A percentile compares a stretch with the other conserved stretches of the same genome.
Evolutionary conservation across 2,329 filamentous ascomycete species (phyloP).

Genomic region (Coniochaeta hoffmannii): DNA sequence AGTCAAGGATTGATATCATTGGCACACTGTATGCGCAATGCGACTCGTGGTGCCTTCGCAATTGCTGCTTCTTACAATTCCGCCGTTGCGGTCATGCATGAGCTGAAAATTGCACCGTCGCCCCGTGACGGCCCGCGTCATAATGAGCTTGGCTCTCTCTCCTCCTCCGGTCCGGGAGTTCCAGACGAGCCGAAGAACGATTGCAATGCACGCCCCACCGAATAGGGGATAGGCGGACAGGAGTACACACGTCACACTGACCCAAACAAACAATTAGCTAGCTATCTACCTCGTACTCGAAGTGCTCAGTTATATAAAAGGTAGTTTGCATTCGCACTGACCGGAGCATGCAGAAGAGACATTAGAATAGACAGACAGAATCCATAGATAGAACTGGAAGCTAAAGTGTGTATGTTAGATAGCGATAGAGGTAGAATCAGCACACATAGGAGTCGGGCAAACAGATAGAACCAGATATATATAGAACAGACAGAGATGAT

Average conservation of each 20-base stretch:
- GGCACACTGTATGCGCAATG: not conserved
- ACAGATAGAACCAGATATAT: too few species aligned
- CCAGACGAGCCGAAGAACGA: not conserved
- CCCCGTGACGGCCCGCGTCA: not conserved
- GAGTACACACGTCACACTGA: not conserved
- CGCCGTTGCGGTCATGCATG: not conserved
- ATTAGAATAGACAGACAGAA: too few species aligned
- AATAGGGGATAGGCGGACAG: not conserved
- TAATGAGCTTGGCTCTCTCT: not conserved
- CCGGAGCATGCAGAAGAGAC: too few species aligned
- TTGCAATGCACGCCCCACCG: not conserved
- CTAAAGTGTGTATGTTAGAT: too few species aligned
- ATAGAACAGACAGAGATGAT: too few species aligned
- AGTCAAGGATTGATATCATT: not conserved
- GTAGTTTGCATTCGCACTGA: too few species aligned
- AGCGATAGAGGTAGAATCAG: too few species aligned
- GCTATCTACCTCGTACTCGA: too few species aligned
- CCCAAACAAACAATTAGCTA: not conserved
- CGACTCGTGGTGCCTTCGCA: not conserved
- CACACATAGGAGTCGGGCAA: too few species aligned
- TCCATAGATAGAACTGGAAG: too few species aligned
- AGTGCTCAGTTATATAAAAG: not conserved
- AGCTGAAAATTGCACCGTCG: not conserved
- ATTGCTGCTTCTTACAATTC: not conserved
- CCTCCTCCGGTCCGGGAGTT: not conserved